Evolutionary conservation across 2,329 filamentous ascomycete species (phyloP).

Genomic region (Phialemoniopsis sp.): DNA sequence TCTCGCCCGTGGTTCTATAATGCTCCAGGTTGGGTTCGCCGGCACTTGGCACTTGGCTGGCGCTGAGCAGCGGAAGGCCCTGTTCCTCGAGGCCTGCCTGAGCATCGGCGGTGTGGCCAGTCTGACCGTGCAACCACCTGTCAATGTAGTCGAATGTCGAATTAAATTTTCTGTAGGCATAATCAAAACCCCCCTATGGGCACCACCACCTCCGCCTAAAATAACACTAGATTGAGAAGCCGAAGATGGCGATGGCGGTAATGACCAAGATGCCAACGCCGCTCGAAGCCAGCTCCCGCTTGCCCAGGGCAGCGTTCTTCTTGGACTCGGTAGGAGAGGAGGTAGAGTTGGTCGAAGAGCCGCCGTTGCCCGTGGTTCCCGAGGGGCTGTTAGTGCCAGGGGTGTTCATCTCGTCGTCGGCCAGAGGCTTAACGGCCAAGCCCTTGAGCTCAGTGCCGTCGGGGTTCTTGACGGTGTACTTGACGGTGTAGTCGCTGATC

Average conservation of each 20-base stretch:
- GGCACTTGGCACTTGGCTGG: no score
- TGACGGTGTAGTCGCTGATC: conserved; percentile 52
- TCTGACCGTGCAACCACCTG: no score
- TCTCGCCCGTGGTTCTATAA: no score
- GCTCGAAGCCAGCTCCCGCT: conserved; percentile 1
- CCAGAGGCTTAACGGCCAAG: conserved; percentile 43
- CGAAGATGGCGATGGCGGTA: neutral
- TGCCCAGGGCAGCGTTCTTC: conserved; percentile 14
- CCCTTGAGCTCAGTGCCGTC: conserved; percentile 54
- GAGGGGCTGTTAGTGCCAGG: conserved; percentile 32
- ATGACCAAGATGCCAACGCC: neutral
- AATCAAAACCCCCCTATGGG: no score
- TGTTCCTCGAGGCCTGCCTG: no score
- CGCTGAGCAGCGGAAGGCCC: no score
- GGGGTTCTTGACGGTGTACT: conserved; percentile 57
- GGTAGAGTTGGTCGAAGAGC: conserved; percentile 9
- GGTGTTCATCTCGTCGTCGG: conserved; percentile 39
- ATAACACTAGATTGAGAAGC: neutral
- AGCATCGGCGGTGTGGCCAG: no score
- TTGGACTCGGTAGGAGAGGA: conserved; percentile 5
- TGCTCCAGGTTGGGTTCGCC: no score
- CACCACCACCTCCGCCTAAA: no score
- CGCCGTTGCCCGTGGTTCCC: conserved; percentile 1
- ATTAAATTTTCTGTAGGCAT: no score
- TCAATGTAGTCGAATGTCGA: no score